Conservation (phyloP, 805 yeast species). For the Starmerella kuoi region DNA sequence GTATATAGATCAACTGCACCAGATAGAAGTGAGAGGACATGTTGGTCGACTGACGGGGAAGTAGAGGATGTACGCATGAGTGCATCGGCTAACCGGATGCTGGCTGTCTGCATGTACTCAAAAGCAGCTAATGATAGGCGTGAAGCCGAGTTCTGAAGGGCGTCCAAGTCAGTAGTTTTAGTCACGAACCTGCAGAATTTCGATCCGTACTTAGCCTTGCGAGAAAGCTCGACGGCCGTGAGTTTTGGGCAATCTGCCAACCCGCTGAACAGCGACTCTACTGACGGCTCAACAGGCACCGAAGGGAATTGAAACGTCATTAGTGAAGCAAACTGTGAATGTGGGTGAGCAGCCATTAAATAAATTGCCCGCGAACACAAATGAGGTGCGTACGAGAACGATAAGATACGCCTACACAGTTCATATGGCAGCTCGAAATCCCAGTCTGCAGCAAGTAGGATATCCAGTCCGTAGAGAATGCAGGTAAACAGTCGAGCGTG, state of each 20-base stretch:
- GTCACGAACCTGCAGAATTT: conserved; percentile 4
- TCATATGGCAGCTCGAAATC: conserved; percentile 9
- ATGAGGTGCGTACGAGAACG: conserved; percentile 10
- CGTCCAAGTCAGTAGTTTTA: neutral
- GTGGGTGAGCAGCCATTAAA: conserved; percentile 11
- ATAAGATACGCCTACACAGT: conserved; percentile 7
- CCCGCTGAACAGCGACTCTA: conserved; percentile 19
- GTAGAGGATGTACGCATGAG: neutral
- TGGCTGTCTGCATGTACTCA: conserved; percentile 4
- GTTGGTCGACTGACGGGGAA: conserved; percentile 1
- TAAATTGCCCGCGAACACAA: conserved; percentile 8
- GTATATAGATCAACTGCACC: conserved; percentile 1
- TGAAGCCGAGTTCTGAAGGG: neutral
- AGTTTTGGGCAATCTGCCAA: conserved; percentile 5
- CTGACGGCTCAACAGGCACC: neutral
- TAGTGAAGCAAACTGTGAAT: neutral
- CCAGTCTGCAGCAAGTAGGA: conserved; percentile 8
- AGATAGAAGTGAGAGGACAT: conserved; percentile 4
- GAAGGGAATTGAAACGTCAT: conserved; percentile 5
- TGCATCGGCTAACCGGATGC: conserved; percentile 2
- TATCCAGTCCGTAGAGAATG: conserved; percentile 14
- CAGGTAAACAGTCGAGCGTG: conserved; percentile 5
- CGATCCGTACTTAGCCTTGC: neutral
- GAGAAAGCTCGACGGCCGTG: conserved; percentile 5
- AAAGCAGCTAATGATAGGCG: neutral